Base-by-base conservation (phyloP, 1,284 basidiomycete species). In the Austroboletus olivaceoglutinosus region DNA sequence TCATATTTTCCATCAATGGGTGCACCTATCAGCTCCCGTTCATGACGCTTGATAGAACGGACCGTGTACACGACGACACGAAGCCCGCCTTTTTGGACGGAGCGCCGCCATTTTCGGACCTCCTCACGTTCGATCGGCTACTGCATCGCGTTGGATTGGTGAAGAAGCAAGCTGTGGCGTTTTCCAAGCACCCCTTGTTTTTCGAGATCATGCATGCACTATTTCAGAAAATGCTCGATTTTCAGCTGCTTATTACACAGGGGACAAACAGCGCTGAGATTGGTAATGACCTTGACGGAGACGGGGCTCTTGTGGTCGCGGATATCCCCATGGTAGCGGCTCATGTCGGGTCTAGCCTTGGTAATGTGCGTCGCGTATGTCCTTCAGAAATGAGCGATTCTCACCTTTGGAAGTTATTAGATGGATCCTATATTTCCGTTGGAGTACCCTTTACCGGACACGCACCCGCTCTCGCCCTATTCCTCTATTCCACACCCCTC, bases 51-150 rank as follows among this genome's bases (percentile, higher is more conserved):
- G 33, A 13, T 7, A 8, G 33, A n/a, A n/a, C 15, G 33, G 16
- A n/a, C 15, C 10, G 23, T 21, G 5, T 19, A 12, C 9, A 23
- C 5, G 21, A 23, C 5, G 21, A 23, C 18, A 12, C 5, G 21
- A 39, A 39, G 15, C 8, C 4, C 4, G 33, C 16, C 16, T 25
- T 25, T 25, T 25, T 8, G 15, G 33, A 34, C 15, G 33, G 15
- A 10, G 30, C 12, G 18, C 80, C 81, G 2, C 53, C 69, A 0
- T 73, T 75, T 48, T 51, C 59, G 4, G 58, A 69, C 3, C 62
- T 83, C 19, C 67, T 85, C 38, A 73, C 77, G 2, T 67, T 57
- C 8, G 57, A 63, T 11, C 71, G 78, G 3, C 82, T 85, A 61
- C 54, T 78, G 43, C 60, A 74, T 31, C 74, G 82, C 3, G 72